Percentiles rank a stretch among this genome's conserved stretches.
These are phyloP conservation scores for Setaria viridis DNA, from an alignment of 202 grass and related monocot genomes.

Conservation along the genomic window DNA sequence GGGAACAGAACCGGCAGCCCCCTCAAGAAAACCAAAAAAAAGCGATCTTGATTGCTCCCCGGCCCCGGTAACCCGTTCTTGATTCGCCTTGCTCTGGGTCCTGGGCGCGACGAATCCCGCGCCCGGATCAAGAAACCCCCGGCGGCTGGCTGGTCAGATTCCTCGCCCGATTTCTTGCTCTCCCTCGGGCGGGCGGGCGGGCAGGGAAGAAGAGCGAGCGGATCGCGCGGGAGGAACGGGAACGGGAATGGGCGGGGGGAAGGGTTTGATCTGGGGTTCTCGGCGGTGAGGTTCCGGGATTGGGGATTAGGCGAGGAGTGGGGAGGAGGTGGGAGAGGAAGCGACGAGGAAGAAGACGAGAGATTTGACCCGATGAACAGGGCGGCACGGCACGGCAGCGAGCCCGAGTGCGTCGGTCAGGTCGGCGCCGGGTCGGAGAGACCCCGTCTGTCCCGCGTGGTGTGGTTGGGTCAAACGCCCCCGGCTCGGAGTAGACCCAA, in stretches of 20 bases:
- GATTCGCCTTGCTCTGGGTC: not conserved
- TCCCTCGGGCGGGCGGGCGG: not conserved
- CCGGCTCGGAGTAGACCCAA: too few species aligned
- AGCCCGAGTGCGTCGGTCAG: constrained; percentile 24
- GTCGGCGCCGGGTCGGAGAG: constrained; percentile 20
- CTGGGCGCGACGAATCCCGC: constrained; percentile 3
- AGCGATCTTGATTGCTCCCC: constrained; percentile 26
- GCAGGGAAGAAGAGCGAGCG: not conserved
- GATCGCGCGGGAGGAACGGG: constrained; percentile 18
- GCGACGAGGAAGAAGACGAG: not conserved
- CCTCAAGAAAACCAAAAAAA: not conserved
- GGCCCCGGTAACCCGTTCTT: not conserved
- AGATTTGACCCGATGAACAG: constrained; percentile 53
- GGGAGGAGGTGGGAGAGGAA: not conserved
- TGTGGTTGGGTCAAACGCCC: constrained; percentile 28
- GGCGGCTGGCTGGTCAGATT: not conserved
- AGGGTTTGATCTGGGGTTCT: constrained; percentile 48
- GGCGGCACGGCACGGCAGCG: not conserved
- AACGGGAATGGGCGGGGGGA: not conserved
- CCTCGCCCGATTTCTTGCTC: not conserved
- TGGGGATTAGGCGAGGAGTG: constrained; percentile 20
- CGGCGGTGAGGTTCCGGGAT: constrained; percentile 35
- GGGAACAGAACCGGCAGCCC: not conserved
- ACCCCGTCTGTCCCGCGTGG: constrained; percentile 1
- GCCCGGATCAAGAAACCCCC: constrained; percentile 39